Base-by-base conservation (phyloP, 768 basidiomycete species). In the Collybiopsis confluens region DNA sequence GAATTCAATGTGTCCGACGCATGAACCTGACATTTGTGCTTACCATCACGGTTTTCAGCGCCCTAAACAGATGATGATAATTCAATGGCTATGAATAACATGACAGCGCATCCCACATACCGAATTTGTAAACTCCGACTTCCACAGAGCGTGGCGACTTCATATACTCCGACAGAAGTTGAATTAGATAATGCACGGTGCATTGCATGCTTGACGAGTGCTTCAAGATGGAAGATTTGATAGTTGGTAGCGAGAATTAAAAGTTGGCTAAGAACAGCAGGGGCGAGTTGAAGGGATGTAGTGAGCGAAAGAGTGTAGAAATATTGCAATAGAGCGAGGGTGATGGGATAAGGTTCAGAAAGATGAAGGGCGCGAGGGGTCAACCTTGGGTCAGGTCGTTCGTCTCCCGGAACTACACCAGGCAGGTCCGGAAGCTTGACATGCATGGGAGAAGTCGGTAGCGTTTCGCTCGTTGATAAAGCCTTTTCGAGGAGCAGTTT, bases 201-300 rank as follows among this genome's bases (percentile, higher is more conserved):
- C 86, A 98, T 91, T 4, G 93, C 91, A 67, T 98, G 95, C 60
- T 89, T 89, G n/a, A 92, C 91, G 20, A 95, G 73, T 5, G 73
- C 74, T 58, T 86, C 82, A 18, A 99, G 73, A 64, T 95, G 85
- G 2, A 76, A 65, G 49, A 97, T 76, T 37, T 83, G 74, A 69
- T 98, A 98, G 52, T 86, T 92, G 56, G 83, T 88, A 9, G 90
- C 79, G 27, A 99, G 76, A 42, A 96, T 76, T 53, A 98, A 71
- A 13, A 99, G 76, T 59, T 92, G 90, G 62, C 89, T 88, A 43
- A 98, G 76, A 24, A 98, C 89, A 2, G 92, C 86, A 4, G 92
- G 90, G 6, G 90, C 85, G 61, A 92, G 91, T 66, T 99, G 96
- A 40, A 97, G 76, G 5, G 92, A 90, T 0, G 96, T 98, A 52